Conservation (phyloP, 371 early-diverging fungal genomes). For the Apophysomyces variabilis region DNA sequence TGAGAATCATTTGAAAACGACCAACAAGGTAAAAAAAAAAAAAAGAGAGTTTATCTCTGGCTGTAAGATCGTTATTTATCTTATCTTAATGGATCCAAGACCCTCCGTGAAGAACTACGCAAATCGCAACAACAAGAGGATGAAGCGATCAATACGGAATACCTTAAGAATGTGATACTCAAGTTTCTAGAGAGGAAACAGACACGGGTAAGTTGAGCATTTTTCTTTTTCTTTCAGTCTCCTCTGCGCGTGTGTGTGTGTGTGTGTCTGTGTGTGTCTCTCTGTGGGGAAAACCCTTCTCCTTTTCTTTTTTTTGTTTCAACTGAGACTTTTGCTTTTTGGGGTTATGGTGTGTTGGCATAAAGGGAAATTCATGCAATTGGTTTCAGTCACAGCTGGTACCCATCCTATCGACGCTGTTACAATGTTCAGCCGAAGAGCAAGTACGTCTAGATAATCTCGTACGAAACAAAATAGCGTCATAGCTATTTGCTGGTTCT, state of each 20-base stretch:
- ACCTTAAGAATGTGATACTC: conserved; percentile 79
- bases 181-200: conserved; percentile 83
- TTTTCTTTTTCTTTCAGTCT: too few species aligned
- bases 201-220: conserved; percentile 51
- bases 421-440: conserved; percentile 40
- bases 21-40: conserved; percentile 51
- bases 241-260: too few species aligned
- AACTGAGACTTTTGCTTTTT: not conserved
- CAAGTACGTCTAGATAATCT: conserved; percentile 28
- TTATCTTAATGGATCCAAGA: conserved; percentile 26
- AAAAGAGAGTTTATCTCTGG: not conserved
- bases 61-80: not conserved
- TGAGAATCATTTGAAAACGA: conserved; percentile 60
- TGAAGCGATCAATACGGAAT: conserved; percentile 70
- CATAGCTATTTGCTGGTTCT: not conserved
- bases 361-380: not conserved
- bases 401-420: conserved; percentile 36
- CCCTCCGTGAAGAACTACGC: conserved; percentile 66
- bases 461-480: conserved; percentile 25
- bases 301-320: too few species aligned
- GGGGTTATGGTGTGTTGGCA: too few species aligned
- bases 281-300: too few species aligned
- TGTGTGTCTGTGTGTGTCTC: too few species aligned
- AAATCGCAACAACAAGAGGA: conserved; percentile 35
- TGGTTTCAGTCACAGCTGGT: conserved; percentile 35